Base-by-base conservation (phyloP, 1,139 yeast genomes). In the Debaryomyces coudertii region DNA sequence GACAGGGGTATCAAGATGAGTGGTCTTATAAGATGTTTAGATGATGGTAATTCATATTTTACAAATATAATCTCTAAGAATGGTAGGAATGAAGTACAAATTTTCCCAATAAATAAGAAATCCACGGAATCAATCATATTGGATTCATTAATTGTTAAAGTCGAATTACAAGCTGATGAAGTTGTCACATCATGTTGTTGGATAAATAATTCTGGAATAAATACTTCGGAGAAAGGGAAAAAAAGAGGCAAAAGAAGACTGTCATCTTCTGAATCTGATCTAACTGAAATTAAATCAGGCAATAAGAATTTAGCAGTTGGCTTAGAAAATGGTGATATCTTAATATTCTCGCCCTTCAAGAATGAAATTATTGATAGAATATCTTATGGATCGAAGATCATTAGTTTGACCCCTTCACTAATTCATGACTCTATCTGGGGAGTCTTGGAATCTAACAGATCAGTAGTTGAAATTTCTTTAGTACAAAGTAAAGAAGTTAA, bases 271-370 rank as follows among this genome's bases (percentile, higher is more conserved):
- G 41, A 27, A n/a, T 27, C 30, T n/a, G 43, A 40, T 20, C 23
- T 16, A 7, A 28, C 33, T 12, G 49, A 35, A 22, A 36, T 41
- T 1, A 12, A 9, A 7, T 15, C 44, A 3, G 44, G 42, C 20
- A 44, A 42, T 12, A 27, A 14, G 40, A 30, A 25, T 6, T 50
- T 38, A 20, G 71, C 68, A 0, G 76, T 76, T 31, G 61, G 69
- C 9, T 59, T 73, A 22, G 61, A 61, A 14, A 61, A 65, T 27
- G 76, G 77, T 3, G 75, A 69, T 40, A 58, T 77, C 18, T 58
- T 71, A 43, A 57, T 76, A 6, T 69, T 72, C 44, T 70, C 80
- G 1, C 81, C 82, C 1, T 56, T 59, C 29, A 62, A 65, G 22
- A 69, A 69, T 45, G 69, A 65, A 24, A 54, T 68, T 9, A 57